Conservation (phyloP, 352 stramenopile species). For the Blastocystis sp. region DNA sequence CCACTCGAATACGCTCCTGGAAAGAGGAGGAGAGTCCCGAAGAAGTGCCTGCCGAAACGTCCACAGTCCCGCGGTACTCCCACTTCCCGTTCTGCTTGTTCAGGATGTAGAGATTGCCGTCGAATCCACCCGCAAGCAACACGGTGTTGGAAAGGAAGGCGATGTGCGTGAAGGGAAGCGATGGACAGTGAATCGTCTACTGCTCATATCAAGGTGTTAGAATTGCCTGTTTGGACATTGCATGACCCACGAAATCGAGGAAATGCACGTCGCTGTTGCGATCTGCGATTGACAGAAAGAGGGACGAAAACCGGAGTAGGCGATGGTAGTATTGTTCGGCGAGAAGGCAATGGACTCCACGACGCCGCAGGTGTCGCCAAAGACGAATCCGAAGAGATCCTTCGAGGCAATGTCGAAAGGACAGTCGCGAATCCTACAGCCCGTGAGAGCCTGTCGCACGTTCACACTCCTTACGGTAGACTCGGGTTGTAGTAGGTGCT, state of each 20-base stretch:
- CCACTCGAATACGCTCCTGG: constrained; percentile 44
- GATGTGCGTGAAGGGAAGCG: constrained; percentile 41
- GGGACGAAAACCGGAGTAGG: constrained; percentile 7
- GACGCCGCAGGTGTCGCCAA: constrained; percentile 43
- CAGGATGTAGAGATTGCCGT: constrained; percentile 39
- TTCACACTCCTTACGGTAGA: not conserved
- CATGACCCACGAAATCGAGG: constrained; percentile 39
- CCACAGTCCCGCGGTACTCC: constrained; percentile 31
- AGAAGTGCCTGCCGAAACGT: not conserved
- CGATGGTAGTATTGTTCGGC: constrained; percentile 18
- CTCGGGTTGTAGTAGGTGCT: constrained; percentile 54
- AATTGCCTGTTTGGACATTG: constrained; percentile 19
- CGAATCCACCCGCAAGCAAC: constrained; percentile 13
- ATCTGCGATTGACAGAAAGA: not conserved
- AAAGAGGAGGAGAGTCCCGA: constrained; percentile 11
- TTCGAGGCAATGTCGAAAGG: constrained; percentile 51
- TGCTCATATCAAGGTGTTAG: too few relatives aligned
- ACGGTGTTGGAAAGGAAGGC: constrained; percentile 10
- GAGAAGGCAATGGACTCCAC: constrained; percentile 32
- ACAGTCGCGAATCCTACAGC: constrained; percentile 32
- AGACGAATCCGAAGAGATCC: constrained; percentile 54
- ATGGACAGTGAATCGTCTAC: constrained; percentile 50
- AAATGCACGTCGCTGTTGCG: constrained; percentile 39
- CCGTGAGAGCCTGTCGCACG: not conserved
- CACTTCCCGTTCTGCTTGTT: constrained; percentile 3